phyloP scores from a whole-genome alignment of 2,329 filamentous ascomycete genomes.

The Cladobotryum mycophilum region DNA sequence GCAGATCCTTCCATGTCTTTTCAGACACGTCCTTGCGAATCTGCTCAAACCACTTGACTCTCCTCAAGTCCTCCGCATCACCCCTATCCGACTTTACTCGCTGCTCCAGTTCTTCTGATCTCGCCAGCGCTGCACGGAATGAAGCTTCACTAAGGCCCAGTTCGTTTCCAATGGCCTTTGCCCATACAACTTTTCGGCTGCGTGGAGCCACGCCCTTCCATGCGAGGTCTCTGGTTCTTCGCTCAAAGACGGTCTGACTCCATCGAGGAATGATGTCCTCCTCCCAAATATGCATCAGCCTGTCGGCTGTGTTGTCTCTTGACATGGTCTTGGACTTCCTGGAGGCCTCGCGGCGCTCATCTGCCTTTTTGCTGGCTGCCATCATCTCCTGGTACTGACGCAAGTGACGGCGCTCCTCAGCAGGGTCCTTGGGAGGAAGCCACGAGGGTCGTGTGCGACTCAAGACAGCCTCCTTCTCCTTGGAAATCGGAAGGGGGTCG shows the following conservation, averaged over 20 bases:
- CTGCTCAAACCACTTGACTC: slow-evolving; percentile 54
- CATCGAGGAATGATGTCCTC: slow-evolving; percentile 70
- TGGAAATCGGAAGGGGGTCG: slow-evolving; percentile 75
- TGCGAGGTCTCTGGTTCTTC: slow-evolving; percentile 69
- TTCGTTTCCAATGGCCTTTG: slow-evolving; percentile 66
- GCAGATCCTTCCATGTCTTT: slow-evolving; percentile 63
- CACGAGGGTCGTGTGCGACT: slow-evolving; percentile 76
- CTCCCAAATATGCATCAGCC: slow-evolving; percentile 63
- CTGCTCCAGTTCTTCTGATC: slow-evolving; percentile 57
- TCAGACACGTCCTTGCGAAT: slow-evolving; percentile 59
- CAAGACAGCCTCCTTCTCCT: slow-evolving; percentile 79
- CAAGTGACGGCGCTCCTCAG: slow-evolving; percentile 84
- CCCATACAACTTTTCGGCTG: slow-evolving; percentile 64
- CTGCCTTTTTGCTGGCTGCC: slow-evolving; percentile 53
- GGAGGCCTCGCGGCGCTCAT: slow-evolving; percentile 51
- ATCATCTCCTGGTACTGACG: slow-evolving; percentile 83
- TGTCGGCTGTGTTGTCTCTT: slow-evolving; percentile 49
- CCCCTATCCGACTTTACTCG: slow-evolving; percentile 46
- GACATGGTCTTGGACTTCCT: slow-evolving; percentile 45
- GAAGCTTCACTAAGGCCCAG: slow-evolving; percentile 60
- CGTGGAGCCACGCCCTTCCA: slow-evolving; percentile 72
- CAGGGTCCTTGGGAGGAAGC: slow-evolving; percentile 80
- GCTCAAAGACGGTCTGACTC: slow-evolving; percentile 62
- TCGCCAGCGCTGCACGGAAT: slow-evolving; percentile 62
- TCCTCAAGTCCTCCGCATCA: slow-evolving; percentile 47